These are phyloP conservation scores for Trichaptum fuscoviolaceum DNA, from an alignment of 768 basidiomycete species.

Conservation along the genomic window DNA sequence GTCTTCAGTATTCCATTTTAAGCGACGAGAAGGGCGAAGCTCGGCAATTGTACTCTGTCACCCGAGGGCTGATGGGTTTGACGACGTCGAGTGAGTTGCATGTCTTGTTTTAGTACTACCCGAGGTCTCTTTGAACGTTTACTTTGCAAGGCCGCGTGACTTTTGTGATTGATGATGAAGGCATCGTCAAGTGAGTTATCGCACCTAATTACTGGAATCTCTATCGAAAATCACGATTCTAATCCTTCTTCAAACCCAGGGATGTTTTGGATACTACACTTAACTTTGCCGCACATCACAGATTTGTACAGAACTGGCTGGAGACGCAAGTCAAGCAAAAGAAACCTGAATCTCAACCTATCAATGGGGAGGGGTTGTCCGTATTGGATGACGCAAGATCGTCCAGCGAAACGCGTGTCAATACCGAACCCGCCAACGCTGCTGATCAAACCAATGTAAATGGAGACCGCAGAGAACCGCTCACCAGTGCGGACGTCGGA, in stretches of 20 bases:
- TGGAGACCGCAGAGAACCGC: neutral
- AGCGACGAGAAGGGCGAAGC: slow-evolving; percentile 63
- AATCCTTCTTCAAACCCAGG: slow-evolving; percentile 27
- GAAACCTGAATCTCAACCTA: neutral
- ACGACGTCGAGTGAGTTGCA: slow-evolving; percentile 22
- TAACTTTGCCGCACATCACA: slow-evolving; percentile 59
- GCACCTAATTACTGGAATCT: neutral
- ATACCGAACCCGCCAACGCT: neutral
- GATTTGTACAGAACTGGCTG: slow-evolving; percentile 68
- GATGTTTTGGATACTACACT: slow-evolving; percentile 56
- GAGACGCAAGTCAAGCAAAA: slow-evolving; percentile 41
- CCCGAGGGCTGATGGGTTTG: slow-evolving; percentile 63
- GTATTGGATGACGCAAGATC: neutral
- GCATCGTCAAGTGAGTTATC: slow-evolving; percentile 53
- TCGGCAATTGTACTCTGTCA: slow-evolving; percentile 60
- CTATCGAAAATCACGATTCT: neutral
- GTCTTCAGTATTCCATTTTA: slow-evolving; percentile 64
- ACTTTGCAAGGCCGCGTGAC: slow-evolving; percentile 49
- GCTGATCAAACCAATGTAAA: neutral
- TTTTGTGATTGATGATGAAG: slow-evolving; percentile 69
- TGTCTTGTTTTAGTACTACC: neutral
- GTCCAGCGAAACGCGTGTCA: neutral
- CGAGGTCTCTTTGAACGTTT: neutral
- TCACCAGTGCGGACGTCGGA: too few species aligned
- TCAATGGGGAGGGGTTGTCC: neutral